Evolutionary conservation across 257 asterid genomes (phyloP), one percentile per base, ranked within the genome.

Genomic region (Solanum appendiculatum): DNA sequence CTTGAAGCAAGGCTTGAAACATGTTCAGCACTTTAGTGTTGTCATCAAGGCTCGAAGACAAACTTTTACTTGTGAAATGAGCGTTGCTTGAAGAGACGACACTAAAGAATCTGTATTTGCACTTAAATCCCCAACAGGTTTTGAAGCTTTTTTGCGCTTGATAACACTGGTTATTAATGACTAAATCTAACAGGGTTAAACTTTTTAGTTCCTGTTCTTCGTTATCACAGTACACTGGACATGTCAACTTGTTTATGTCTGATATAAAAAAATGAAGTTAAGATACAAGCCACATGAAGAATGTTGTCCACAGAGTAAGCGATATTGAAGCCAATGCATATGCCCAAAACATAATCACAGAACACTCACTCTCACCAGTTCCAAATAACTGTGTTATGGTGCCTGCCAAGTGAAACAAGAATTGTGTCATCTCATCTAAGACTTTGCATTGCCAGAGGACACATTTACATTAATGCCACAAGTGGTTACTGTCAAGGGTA

Each of bases 291-390:
- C 96, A 95, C 87, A 95, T 89, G 92, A 90, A 95, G 86, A 92
- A 44, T 15, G 98, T 93, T 14, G 98, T 92, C 98, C 98, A 95
- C 25, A 93, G 29, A 8, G 98, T 94, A 64, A 94, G 93, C 9
- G 96, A 86, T 60, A 95, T 86, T 16, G 98, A 93, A 90, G 98
- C 98, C 93, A 93, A 84, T 13, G 87, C 86, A 85, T 94, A 95
- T 75, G 93, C 89, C 97, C 97, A 95, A 31, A 95, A 54, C 98
- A 93, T 93, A 81, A 95, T 94, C 4, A 94, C 98, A 0, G 98
- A 95, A 90, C 98, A 93, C 88, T 95, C 98, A n/a, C 90, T 92
- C 91, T 95, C 98, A 31, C 98, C 98, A 56, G 90, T 92, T 33
- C 95, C 97, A 87, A 95, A 95, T 86, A 95, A 90, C 82, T 95